Evolutionary conservation across 208 protist species (phyloP), one percentile per base, ranked within the genome.

Genomic region (Wallacemonas collosoma): DNA sequence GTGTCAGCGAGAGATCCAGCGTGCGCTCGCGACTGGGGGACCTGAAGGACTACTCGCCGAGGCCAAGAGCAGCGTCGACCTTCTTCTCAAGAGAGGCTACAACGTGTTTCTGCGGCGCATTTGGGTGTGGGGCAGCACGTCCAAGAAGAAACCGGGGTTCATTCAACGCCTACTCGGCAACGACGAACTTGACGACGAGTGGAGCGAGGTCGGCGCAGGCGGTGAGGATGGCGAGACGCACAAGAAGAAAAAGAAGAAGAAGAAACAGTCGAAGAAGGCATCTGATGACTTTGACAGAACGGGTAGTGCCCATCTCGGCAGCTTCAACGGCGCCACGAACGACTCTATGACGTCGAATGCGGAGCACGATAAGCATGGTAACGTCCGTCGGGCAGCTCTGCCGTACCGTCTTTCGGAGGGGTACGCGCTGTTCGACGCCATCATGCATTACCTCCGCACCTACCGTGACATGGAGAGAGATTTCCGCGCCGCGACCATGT

Each of bases 71-170:
- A 58, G 45, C 43, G 41, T 14, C 3, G 67, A 79, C 11, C 51
- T 72, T 35, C 65, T 79, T 15, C 26, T 50, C 17, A 15, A 62
- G 26, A 66, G 26, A 5, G 60, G 60, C 12, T 73, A 80, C 67
- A 88, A 87, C 66, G 86, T 91, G 47, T 67, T 89, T 55, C 78
- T 91, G 64, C 81, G 72, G 9, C 80, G 81, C 36, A 68, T 91
- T 5, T 80, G 67, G 68, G 50, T 91, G 6, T 91, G 86, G 83
- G 83, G 86, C 3, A 82, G 73, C 41, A 74, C 75, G 43, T 66
- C 73, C 12, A 75, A 72, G n/a, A 57, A 61, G 62, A 73, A 56
- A 35, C 43, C 67, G 15, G 64, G 50, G 12, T 47, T 69, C 36
- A 44, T 69, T 9, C n/a, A 58, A 6, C 43, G 36, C 6, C 60